phyloP scores from a whole-genome alignment of 176 grass and related monocot species.

The Otatea glauca region DNA sequence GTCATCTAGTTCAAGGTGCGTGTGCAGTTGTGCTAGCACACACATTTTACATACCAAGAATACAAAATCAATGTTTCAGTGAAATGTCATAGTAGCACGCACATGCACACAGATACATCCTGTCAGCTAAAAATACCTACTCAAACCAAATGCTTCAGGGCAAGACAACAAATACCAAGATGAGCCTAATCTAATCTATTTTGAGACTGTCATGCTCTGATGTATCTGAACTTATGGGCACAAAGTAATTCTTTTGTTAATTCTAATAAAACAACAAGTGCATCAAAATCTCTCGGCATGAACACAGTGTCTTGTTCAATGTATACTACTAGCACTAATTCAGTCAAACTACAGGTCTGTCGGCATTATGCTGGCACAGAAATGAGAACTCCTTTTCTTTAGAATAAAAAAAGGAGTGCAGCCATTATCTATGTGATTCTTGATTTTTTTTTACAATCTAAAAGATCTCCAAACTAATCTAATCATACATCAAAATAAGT shows the following conservation, averaged over 20 bases:
- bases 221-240: not conserved
- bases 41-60: not conserved
- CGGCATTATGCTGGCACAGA: too few relatives aligned
- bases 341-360: too few relatives aligned
- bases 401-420: not conserved
- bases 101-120: too few relatives aligned
- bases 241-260: not conserved
- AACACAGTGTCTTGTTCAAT: not conserved
- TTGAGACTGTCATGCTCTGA: not conserved
- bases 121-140: not conserved
- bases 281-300: not conserved
- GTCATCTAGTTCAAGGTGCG: not conserved
- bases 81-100: not conserved
- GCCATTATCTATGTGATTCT: not conserved
- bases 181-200: not conserved
- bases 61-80: not conserved
- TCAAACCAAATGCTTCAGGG: conserved; percentile 9
- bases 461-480: not conserved
- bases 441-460: not conserved
- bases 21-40: not conserved
- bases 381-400: not conserved
- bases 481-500: conserved; percentile 30
- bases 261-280: not conserved
- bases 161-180: not conserved
- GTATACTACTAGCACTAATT: too few relatives aligned